These are phyloP conservation scores for Tylopilus subfusipes DNA, from an alignment of 768 basidiomycete genomes.

Conservation along the genomic window DNA sequence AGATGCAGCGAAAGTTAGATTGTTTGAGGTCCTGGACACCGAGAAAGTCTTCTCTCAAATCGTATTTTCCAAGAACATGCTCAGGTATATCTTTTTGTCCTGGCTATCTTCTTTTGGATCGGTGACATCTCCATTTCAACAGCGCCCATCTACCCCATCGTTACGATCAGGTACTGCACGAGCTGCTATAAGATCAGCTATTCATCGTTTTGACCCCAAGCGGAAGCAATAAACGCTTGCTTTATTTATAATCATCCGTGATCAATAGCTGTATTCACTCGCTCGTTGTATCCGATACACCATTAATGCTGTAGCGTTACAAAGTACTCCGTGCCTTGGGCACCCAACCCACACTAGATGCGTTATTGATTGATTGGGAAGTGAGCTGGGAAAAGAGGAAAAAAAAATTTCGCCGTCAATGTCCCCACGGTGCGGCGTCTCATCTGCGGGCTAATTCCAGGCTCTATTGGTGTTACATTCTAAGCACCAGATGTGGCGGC, in stretches of 20 bases:
- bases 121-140: conserved; percentile 4
- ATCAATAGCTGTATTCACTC: conserved; percentile 13
- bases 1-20: conserved; percentile 51
- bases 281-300: conserved; percentile 16
- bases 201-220: background rate
- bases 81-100: conserved; percentile 48
- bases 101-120: background rate
- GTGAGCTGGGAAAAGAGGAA: background rate
- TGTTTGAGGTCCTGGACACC: conserved; percentile 76
- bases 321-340: background rate
- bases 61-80: conserved; percentile 79
- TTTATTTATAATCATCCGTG: conserved; percentile 2
- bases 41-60: conserved; percentile 78
- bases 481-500: background rate
- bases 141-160: conserved; percentile 79
- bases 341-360: background rate
- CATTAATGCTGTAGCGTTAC: conserved; percentile 2
- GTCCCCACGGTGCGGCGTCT: background rate
- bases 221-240: background rate
- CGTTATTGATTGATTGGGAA: background rate
- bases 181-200: conserved; percentile 45
- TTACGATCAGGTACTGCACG: conserved; percentile 73
- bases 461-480: background rate
- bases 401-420: background rate
- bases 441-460: background rate